Evolutionary conservation across 305 asterid species (phyloP).

Genomic region (Solanum aculeatissimum): DNA sequence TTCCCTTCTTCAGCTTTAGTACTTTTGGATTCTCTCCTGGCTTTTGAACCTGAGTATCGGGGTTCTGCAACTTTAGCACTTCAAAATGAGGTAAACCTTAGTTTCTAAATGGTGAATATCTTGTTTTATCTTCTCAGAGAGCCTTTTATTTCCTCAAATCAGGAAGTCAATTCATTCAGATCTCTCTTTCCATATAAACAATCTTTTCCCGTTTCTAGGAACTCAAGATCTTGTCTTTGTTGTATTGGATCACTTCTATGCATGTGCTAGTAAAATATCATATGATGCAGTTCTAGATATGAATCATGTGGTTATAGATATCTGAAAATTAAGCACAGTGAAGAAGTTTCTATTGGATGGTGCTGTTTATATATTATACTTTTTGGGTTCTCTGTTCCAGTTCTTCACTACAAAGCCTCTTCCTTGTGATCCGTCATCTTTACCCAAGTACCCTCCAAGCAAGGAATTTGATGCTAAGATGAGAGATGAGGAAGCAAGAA

Average conservation of each 20-base stretch:
- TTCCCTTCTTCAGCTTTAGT: constrained; percentile 50
- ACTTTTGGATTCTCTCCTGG: constrained; percentile 63
- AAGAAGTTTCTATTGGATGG: not conserved
- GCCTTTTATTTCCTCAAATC: not conserved
- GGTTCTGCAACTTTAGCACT: constrained; percentile 66
- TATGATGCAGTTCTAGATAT: not conserved
- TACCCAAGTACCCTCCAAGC: constrained; percentile 77
- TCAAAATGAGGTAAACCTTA: constrained; percentile 46
- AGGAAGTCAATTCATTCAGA: not conserved
- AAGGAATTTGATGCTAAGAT: constrained; percentile 67
- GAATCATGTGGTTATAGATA: not conserved
- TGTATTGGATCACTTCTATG: not conserved
- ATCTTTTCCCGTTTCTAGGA: not conserved
- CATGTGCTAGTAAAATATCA: not conserved
- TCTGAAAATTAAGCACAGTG: not conserved
- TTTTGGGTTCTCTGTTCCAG: constrained; percentile 18
- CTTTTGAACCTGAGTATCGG: constrained; percentile 64
- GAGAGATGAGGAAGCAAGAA: constrained; percentile 66
- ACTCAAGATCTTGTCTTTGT: not conserved
- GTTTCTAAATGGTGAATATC: not conserved
- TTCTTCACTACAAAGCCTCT: constrained; percentile 62
- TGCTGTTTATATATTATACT: not conserved
- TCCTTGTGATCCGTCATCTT: constrained; percentile 68
- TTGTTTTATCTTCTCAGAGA: constrained; percentile 4
- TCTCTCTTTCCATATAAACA: not conserved